Percentiles rank a stretch among this genome's conserved stretches.
Conservation (phyloP, 768 basidiomycete genomes). For the Heimioporus sp. region DNA sequence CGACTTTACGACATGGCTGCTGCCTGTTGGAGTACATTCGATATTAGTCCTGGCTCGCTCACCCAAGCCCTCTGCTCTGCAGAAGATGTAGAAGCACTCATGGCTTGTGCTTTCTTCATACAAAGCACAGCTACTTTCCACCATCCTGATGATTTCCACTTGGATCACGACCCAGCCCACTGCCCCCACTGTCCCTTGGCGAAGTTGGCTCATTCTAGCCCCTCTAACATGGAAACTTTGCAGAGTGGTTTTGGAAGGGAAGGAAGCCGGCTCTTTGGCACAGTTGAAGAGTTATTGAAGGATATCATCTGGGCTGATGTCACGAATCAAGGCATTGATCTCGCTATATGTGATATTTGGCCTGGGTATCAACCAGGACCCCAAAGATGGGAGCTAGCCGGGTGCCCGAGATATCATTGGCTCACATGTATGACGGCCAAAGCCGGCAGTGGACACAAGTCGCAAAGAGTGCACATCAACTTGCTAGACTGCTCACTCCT, state of each 20-base stretch:
- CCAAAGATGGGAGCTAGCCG: neutral
- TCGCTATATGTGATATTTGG: neutral
- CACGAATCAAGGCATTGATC: slow-evolving; percentile 9
- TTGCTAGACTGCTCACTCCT: neutral
- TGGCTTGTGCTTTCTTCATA: slow-evolving; percentile 21
- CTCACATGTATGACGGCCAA: slow-evolving; percentile 1
- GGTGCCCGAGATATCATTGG: slow-evolving; percentile 9
- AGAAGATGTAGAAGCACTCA: neutral
- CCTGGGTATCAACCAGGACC: neutral
- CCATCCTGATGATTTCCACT: too few species aligned
- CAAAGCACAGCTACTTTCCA: slow-evolving; percentile 1
- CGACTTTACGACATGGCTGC: slow-evolving; percentile 34
- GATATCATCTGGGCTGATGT: neutral
- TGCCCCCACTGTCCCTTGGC: too few species aligned
- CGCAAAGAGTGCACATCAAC: slow-evolving; percentile 11
- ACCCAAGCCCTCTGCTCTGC: neutral
- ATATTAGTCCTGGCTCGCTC: slow-evolving; percentile 10
- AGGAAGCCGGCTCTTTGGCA: slow-evolving; percentile 17
- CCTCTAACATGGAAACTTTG: too few species aligned
- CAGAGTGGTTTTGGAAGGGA: too few species aligned
- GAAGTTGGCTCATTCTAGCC: too few species aligned
- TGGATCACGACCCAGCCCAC: too few species aligned
- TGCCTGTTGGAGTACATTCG: slow-evolving; percentile 30
- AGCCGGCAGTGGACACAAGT: slow-evolving; percentile 9
- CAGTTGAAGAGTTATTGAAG: slow-evolving; percentile 8